Percentiles rank a stretch among this genome's conserved stretches.
Conservation (phyloP, 75 land plant species). For the Larix kaempferi region DNA sequence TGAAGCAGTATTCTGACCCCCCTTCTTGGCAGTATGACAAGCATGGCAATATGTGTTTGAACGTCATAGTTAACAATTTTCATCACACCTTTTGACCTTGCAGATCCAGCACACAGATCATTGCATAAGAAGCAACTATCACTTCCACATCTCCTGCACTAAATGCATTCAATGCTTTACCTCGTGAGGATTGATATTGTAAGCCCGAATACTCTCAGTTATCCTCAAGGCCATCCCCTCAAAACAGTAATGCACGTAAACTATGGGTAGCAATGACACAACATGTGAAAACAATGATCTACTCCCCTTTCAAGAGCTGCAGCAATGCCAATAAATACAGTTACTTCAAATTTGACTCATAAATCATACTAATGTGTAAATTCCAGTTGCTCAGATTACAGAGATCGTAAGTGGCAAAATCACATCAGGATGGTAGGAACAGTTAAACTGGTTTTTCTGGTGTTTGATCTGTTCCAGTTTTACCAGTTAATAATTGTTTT, state of each 20-base stretch:
- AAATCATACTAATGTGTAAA: conserved; percentile 23
- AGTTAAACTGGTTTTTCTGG: too few species aligned
- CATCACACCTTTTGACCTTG: conserved; percentile 53
- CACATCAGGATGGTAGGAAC: too few species aligned
- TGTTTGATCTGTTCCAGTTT: too few species aligned
- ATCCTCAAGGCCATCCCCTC: conserved; percentile 43
- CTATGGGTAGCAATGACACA: conserved; percentile 75
- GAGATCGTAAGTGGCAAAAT: too few species aligned
- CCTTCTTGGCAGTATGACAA: conserved; percentile 95
- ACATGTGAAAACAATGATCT: conserved; percentile 83
- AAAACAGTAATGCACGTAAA: conserved; percentile 47
- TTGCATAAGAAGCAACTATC: conserved; percentile 86
- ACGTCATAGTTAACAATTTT: conserved; percentile 88
- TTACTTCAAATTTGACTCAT: conserved; percentile 60
- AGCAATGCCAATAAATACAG: conserved; percentile 68
- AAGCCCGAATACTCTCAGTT: conserved; percentile 70
- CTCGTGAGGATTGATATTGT: conserved; percentile 65
- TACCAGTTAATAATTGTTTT: too few species aligned
- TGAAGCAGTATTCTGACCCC: conserved; percentile 69
- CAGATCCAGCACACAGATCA: conserved; percentile 97
- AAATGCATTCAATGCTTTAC: conserved; percentile 73
- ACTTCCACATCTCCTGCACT: conserved; percentile 71
- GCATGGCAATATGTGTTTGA: conserved; percentile 90
- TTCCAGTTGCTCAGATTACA: too few species aligned
- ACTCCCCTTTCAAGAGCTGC: conserved; percentile 49